Evolutionary conservation across 2,329 filamentous ascomycete genomes (phyloP), one percentile per base, ranked within the genome.

Genomic region (Hypoxylon sp.): DNA sequence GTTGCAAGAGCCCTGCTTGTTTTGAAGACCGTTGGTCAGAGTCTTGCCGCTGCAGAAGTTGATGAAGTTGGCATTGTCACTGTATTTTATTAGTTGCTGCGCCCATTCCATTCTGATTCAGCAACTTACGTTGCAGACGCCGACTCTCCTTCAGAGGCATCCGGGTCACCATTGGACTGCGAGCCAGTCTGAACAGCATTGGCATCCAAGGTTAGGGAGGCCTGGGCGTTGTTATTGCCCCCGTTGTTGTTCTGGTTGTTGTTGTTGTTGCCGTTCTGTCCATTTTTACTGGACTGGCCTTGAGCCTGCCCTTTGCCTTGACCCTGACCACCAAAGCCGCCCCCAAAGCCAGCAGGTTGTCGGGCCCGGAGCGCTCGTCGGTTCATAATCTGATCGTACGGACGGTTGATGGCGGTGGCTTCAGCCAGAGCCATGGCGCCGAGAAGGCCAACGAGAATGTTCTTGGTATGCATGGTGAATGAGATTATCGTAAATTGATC

Each of bases 21-120:
- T 80, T 75, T 90, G 88, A 27, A 84, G 77, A 72, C 88, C 88
- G 72, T 91, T 88, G 68, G 88, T 90, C 50, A 88, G 74, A 0
- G 80, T 84, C 74, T 83, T 71, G 47, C 84, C 85, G 3, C 76
- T 64, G 74, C 87, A 89, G 75, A 88, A 87, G 81, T 88, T 89
- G 83, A 89, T 87, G 75, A 88, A 89, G 79, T 89, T 89, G 79
- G 81, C 79, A 16, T 78, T 65, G 70, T 89, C 86, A 67, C 86
- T 88, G 58, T n/a, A 19, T 16, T 1, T 6, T 30, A 60, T 76
- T 70, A 77, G 73, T 54, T 21, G n/a, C 14, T 69, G 34, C 7
- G 4, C 4, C 12, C 32, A 11, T 14, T 8, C 37, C 9, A 39
- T 9, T 21, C 12, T 3, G 2, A 7, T 25, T 21, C 0, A 25